Evolutionary conservation across 192 early-diverging fungal genomes (phyloP).

Genomic region (Entrophospora sp.): DNA sequence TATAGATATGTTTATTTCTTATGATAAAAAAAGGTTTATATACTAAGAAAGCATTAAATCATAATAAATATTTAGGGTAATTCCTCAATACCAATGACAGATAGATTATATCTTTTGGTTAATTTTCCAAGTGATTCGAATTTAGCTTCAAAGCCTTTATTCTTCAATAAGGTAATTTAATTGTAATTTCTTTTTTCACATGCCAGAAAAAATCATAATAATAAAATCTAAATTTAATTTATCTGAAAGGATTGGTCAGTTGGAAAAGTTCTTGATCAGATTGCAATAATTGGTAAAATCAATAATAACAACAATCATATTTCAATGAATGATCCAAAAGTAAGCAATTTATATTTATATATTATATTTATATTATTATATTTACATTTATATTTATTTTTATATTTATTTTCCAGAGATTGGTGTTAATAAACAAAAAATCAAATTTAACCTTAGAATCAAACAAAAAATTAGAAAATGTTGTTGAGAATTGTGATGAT

Average conservation of each 20-base stretch:
- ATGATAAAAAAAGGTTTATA: background rate
- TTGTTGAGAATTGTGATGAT: constrained; percentile 6
- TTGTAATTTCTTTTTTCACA: background rate
- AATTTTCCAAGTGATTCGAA: constrained; percentile 18
- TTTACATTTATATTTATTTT: background rate
- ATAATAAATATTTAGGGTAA: constrained; percentile 5
- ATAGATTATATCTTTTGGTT: constrained; percentile 22
- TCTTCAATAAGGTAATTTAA: constrained; percentile 26
- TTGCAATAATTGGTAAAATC: constrained; percentile 18
- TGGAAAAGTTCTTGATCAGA: constrained; percentile 23
- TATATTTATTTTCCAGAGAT: background rate
- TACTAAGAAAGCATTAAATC: background rate
- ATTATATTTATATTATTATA: background rate
- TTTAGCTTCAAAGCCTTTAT: constrained; percentile 12
- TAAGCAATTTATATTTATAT: background rate
- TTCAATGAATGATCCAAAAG: constrained; percentile 9
- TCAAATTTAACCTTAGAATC: background rate
- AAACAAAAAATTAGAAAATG: constrained; percentile 1
- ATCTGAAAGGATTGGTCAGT: constrained; percentile 15
- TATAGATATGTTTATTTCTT: background rate
- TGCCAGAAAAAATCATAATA: no score
- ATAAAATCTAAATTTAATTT: background rate
- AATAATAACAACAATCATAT: constrained; percentile 23
- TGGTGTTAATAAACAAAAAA: background rate
- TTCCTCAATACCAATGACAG: constrained; percentile 15